These are phyloP conservation scores for Albifimbria verrucaria DNA, from an alignment of 2,329 filamentous ascomycete genomes.

Conservation along the genomic window DNA sequence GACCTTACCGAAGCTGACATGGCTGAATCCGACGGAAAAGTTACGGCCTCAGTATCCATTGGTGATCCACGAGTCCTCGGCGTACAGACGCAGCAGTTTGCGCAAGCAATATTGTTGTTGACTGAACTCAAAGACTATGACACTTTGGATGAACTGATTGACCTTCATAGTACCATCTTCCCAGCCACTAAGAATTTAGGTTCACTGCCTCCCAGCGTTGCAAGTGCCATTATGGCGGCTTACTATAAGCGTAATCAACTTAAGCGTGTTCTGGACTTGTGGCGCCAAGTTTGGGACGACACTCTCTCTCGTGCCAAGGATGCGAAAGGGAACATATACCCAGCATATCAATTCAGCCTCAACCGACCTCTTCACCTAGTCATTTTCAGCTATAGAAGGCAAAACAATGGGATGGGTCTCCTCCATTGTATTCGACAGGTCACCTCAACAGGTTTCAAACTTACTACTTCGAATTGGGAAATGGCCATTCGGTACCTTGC, in stretches of 20 bases:
- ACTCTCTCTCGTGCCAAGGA: conserved; percentile 30
- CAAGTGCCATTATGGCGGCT: conserved; percentile 66
- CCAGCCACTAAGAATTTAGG: conserved; percentile 27
- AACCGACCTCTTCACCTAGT: conserved; percentile 47
- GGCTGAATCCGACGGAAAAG: neutral
- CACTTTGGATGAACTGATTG: conserved; percentile 55
- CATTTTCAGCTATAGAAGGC: conserved; percentile 38
- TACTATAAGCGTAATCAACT: conserved; percentile 57
- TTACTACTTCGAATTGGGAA: conserved; percentile 82
- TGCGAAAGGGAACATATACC: conserved; percentile 31
- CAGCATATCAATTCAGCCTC: conserved; percentile 51
- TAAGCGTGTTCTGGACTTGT: conserved; percentile 61
- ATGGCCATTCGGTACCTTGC: conserved; percentile 67
- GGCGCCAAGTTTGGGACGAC: conserved; percentile 59
- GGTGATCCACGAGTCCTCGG: conserved; percentile 12
- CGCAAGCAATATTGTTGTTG: conserved; percentile 30
- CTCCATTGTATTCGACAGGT: conserved; percentile 52
- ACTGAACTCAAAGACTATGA: conserved; percentile 40
- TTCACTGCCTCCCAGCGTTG: conserved; percentile 49
- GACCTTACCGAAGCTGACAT: neutral
- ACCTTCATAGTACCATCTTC: conserved; percentile 45
- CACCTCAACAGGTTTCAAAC: conserved; percentile 62
- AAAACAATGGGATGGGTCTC: conserved; percentile 43
- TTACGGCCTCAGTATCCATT: neutral
- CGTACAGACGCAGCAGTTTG: conserved; percentile 24